Conservation (phyloP, 2,329 filamentous ascomycete genomes). For the Nigrospora osmanthi region DNA sequence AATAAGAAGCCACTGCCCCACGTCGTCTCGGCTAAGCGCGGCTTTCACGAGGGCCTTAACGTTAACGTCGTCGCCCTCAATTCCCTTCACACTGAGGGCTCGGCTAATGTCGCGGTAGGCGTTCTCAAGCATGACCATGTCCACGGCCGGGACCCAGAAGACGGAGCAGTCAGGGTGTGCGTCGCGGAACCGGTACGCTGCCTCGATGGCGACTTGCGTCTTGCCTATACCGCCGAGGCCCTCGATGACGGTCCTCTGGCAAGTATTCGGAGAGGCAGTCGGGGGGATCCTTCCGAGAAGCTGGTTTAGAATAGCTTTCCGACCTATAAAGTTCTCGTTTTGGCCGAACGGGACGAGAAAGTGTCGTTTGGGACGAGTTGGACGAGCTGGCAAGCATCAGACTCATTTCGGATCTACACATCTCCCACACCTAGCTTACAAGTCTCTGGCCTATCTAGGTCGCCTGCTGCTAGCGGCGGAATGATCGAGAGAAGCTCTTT, state of each 20-base stretch:
- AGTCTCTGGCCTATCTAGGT: background rate
- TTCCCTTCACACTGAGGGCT: slow-evolving; percentile 14
- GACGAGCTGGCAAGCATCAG: background rate
- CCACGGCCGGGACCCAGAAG: slow-evolving; percentile 29
- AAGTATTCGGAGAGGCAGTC: slow-evolving; percentile 5
- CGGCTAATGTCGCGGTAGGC: slow-evolving; percentile 24
- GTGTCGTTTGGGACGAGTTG: too few species aligned
- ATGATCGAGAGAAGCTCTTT: background rate
- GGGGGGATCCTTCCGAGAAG: background rate
- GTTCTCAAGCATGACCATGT: slow-evolving; percentile 20
- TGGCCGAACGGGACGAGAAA: background rate
- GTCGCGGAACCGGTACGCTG: slow-evolving; percentile 18
- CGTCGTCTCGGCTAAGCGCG: slow-evolving; percentile 15
- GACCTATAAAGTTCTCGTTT: background rate
- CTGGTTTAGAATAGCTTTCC: background rate
- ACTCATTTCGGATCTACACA: background rate
- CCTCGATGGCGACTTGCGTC: slow-evolving; percentile 28
- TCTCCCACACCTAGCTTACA: background rate
- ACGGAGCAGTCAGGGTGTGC: slow-evolving; percentile 21
- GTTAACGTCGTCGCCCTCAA: slow-evolving; percentile 23
- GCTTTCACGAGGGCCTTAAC: slow-evolving; percentile 26
- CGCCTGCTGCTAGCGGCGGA: background rate
- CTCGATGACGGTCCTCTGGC: slow-evolving; percentile 14
- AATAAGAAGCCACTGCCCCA: slow-evolving; percentile 29
- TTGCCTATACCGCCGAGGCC: slow-evolving; percentile 28